Base-by-base conservation (phyloP, 108 stramenopile genomes). In the Hondaea fermentalgiana region DNA sequence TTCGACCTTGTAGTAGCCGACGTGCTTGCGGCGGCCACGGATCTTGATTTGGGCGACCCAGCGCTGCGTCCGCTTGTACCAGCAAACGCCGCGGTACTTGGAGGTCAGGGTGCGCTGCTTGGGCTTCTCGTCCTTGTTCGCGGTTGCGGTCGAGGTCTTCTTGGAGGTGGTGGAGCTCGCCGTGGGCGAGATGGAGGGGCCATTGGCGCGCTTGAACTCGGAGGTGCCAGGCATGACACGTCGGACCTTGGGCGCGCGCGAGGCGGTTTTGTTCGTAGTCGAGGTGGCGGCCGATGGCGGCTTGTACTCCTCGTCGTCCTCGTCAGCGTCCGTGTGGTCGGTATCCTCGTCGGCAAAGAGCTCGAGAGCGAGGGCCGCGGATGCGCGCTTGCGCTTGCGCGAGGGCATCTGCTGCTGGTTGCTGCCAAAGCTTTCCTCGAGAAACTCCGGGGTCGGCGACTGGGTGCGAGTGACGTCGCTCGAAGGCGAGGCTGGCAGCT, bases 41-140 rank as follows among this genome's bases (percentile, higher is more conserved):
- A 83, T 53, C 76, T 83, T 83, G 51, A 83, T 83, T 23, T 83
- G 76, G 43, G 51, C 76, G 45, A 83, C 76, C 76, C 76, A 83
- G n/a, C 76, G 76, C 76, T 53, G 45, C 5, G 76, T 83, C 14
- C 76, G 45, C 51, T 83, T 83, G 76, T 83, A 83, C 76, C 76
- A 83, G 76, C 76, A 83, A 23, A 83, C 76, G 45, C 76, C 76
- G 51, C 76, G 76, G 51, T 83, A 83, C 51, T 83, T 47, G 51
- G 76, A 83, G 45, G 76, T 83, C 10, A 83, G 51, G 25, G n/a
- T 12, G 51, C 76, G 76, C 42, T 28, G 64, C 64, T 42, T 42
- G 64, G 64, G 64, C 35, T 69, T 69, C 42, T 42, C 64, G 42
- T 0, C 64, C 55, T 57, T 57, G 55, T 8, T 57, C 14, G 16